Conservation (phyloP, 1,284 basidiomycete genomes). For the Stereum hirsutum region DNA sequence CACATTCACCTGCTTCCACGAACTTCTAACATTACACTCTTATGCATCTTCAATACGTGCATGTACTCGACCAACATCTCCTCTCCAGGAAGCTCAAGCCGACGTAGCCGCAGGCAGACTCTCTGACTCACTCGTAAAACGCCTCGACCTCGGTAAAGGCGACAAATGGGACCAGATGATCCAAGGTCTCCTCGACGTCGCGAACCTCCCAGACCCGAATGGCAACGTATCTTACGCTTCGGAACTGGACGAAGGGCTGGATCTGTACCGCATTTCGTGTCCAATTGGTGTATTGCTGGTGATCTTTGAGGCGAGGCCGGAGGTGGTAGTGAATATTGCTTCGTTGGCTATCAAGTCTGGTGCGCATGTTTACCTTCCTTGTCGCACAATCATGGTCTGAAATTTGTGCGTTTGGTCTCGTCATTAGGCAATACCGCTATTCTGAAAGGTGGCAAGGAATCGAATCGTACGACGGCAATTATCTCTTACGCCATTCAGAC, state of each 20-base stretch:
- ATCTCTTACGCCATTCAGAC: conserved; percentile 75
- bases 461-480: conserved; percentile 66
- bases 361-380: conserved; percentile 22
- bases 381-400: conserved; percentile 1
- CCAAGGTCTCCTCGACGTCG: conserved; percentile 85
- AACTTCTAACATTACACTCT: conserved; percentile 1
- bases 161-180: conserved; percentile 96
- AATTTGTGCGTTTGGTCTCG: not conserved
- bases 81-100: conserved; percentile 55
- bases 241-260: conserved; percentile 77
- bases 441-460: conserved; percentile 95
- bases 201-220: conserved; percentile 77
- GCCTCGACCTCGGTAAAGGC: conserved; percentile 77
- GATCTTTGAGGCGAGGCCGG: conserved; percentile 96
- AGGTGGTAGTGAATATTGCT: conserved; percentile 98
- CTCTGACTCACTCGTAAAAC: conserved; percentile 72
- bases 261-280: conserved; percentile 91
- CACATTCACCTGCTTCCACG: no score
- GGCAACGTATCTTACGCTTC: conserved; percentile 85
- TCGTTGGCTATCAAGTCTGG: conserved; percentile 95
- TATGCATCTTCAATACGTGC: no score
- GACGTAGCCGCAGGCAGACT: conserved; percentile 82
- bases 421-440: conserved; percentile 84
- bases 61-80: not conserved
- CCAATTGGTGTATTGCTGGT: conserved; percentile 95